These are phyloP conservation scores for Ustilago trichophora DNA, from an alignment of 1,284 basidiomycete genomes.

Conservation along the genomic window DNA sequence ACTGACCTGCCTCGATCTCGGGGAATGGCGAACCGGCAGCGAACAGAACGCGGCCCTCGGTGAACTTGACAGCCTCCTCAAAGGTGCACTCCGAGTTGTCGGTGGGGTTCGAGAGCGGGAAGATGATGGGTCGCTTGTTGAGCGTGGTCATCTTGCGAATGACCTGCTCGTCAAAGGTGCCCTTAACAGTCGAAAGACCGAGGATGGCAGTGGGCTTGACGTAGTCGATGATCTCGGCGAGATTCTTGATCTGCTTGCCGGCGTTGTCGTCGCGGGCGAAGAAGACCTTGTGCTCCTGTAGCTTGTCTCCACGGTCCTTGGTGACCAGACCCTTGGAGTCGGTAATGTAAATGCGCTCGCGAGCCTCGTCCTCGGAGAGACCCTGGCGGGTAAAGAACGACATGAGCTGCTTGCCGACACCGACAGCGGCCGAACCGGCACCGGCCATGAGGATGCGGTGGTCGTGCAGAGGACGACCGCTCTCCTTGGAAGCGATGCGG, in stretches of 20 bases:
- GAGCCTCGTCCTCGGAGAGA: constrained; percentile 58
- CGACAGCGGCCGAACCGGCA: constrained; percentile 86
- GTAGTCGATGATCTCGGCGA: constrained; percentile 82
- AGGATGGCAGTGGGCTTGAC: constrained; percentile 90
- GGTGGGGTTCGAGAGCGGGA: constrained; percentile 94
- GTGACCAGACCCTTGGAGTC: constrained; percentile 65
- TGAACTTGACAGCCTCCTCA: constrained; percentile 81
- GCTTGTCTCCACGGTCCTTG: constrained; percentile 59
- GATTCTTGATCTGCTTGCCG: constrained; percentile 63
- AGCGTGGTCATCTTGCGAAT: constrained; percentile 83
- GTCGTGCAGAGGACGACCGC: constrained; percentile 75
- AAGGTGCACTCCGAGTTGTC: constrained; percentile 79
- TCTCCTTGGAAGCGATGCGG: constrained; percentile 77
- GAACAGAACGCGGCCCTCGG: constrained; percentile 75
- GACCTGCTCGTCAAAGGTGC: constrained; percentile 80
- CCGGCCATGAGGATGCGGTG: constrained; percentile 92
- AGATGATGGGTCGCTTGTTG: constrained; percentile 89
- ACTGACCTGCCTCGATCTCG: constrained; percentile 68
- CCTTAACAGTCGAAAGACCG: constrained; percentile 86
- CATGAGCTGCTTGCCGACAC: constrained; percentile 68
- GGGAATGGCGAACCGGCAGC: constrained; percentile 91
- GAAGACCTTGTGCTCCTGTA: constrained; percentile 60
- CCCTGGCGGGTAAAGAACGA: constrained; percentile 62
- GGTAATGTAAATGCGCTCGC: constrained; percentile 61
- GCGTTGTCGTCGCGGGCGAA: constrained; percentile 63